Base-by-base conservation (phyloP, 805 yeast genomes). In the Yarrowia porcina region DNA sequence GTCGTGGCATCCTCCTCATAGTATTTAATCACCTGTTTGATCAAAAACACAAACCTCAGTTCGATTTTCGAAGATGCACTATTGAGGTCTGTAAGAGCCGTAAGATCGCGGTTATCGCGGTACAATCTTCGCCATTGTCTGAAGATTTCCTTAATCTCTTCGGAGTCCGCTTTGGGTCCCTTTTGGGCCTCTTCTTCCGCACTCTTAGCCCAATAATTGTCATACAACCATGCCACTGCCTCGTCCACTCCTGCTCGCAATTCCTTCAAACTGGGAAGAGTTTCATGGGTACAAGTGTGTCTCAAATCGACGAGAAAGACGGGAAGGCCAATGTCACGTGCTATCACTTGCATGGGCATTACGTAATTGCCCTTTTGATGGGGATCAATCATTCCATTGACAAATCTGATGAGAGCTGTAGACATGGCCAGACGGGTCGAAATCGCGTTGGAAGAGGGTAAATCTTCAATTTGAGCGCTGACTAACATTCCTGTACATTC, bases 231-330 rank as follows among this genome's bases (percentile, higher is more conserved):
- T 21, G 11, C 2, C 4, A 50, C 25, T 0, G 42, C 59, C 23
- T n/a, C 59, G 4, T 11, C 21, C 3, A 50, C 42, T 11, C 59
- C 59, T 1, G 32, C 59, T 9, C 59, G 32, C 17, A 50, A 33
- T 7, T 35, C 42, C 12, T 18, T 5, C 33, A 56, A 13, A 11
- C 38, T 27, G 2, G 61, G 61, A 3, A 56, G 28, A 6, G 32
- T 41, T n/a, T 56, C 61, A 21, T 56, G 61, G 9, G 61, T 56
- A 10, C 61, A 56, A 5, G 49, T 56, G 38, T 56, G 61, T 28
- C 61, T 8, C n/a, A 56, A 8, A 30, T 56, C 61, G 1, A 56
- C 49, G 15, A 56, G 49, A 15, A 28, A 39, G 10, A 39, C 49
- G 2, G 61, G 61, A 2, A 56, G 45, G 20, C 61, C 61, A 20